phyloP scores from a whole-genome alignment of 2,329 filamentous ascomycete genomes.

The Scytalidium sp. region DNA sequence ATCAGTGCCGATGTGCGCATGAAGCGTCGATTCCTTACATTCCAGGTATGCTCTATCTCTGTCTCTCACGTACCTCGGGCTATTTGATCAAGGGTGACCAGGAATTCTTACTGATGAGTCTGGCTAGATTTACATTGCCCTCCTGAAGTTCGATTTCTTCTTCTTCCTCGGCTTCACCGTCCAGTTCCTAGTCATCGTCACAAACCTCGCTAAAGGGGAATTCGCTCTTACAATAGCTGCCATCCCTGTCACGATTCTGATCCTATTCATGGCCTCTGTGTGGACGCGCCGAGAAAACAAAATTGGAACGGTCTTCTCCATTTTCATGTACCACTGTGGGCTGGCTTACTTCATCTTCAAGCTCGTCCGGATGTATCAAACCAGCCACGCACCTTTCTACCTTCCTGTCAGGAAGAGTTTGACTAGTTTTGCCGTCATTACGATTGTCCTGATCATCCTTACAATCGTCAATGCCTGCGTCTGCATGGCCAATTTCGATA shows the following conservation, averaged over 20 bases:
- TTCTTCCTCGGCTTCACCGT: conserved; percentile 99
- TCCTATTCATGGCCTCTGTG: conserved; percentile 80
- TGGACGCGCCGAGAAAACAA: conserved; percentile 83
- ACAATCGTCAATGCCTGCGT: conserved; percentile 85
- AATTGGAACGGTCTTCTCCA: conserved; percentile 71
- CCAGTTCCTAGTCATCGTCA: conserved; percentile 93
- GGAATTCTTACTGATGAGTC: conserved; percentile 1
- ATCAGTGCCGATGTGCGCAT: conserved; percentile 96
- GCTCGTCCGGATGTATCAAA: conserved; percentile 89
- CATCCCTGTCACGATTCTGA: conserved; percentile 85
- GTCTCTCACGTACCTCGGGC: background rate
- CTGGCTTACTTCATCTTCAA: conserved; percentile 98
- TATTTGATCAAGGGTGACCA: too few species aligned
- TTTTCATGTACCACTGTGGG: conserved; percentile 83
- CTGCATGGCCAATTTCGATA: conserved; percentile 88
- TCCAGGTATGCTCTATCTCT: conserved; percentile 64
- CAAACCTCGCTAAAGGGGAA: conserved; percentile 65
- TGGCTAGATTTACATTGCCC: conserved; percentile 85
- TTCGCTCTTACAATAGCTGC: conserved; percentile 85
- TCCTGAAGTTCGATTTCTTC: conserved; percentile 99
- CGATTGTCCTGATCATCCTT: conserved; percentile 80
- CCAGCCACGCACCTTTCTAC: conserved; percentile 59
- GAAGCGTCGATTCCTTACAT: conserved; percentile 94
- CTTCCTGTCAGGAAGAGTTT: conserved; percentile 77
- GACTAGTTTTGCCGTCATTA: conserved; percentile 92